These are phyloP conservation scores for Hypoxylon crocopeplum DNA, from an alignment of 495 filamentous ascomycete genomes.

Conservation along the genomic window DNA sequence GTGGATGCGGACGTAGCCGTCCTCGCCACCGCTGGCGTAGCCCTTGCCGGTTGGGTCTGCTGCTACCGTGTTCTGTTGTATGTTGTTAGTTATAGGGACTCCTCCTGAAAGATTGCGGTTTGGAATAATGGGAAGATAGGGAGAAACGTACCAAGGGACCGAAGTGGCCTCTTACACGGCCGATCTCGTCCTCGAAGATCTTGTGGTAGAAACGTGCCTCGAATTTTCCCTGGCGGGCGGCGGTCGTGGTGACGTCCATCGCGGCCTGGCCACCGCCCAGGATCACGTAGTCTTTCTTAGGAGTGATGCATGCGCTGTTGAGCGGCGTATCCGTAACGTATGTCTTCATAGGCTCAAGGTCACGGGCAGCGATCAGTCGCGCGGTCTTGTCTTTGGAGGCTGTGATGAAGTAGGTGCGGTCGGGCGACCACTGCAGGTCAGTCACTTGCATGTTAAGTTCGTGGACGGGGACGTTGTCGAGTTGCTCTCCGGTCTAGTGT, in stretches of 20 bases:
- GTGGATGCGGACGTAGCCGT: conserved; percentile 98
- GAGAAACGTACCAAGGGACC: conserved; percentile 79
- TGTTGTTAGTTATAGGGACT: not conserved
- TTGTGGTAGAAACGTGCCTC: conserved; percentile 99
- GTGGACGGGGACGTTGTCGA: conserved; percentile 81
- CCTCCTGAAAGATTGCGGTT: not conserved
- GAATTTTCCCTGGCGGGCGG: conserved; percentile 94
- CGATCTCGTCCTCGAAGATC: conserved; percentile 98
- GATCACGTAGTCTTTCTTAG: conserved; percentile 95
- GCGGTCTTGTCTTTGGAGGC: conserved; percentile 97
- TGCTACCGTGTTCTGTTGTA: conserved; percentile 65
- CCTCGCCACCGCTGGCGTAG: conserved; percentile 94
- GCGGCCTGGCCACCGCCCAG: conserved; percentile 97
- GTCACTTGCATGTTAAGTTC: conserved; percentile 84
- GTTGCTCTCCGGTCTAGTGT: conserved; percentile 76
- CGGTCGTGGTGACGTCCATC: conserved; percentile 98
- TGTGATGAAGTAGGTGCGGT: conserved; percentile 97
- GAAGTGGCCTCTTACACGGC: conserved; percentile 94
- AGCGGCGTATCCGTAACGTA: conserved; percentile 94
- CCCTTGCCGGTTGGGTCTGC: conserved; percentile 88
- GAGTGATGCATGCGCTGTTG: conserved; percentile 90
- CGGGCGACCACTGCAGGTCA: conserved; percentile 91
- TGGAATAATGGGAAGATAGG: not conserved
- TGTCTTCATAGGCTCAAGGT: conserved; percentile 91
- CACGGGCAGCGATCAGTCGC: conserved; percentile 78